Evolutionary conservation across 139 green algal species (phyloP).

Genomic region (Volvox africanus): DNA sequence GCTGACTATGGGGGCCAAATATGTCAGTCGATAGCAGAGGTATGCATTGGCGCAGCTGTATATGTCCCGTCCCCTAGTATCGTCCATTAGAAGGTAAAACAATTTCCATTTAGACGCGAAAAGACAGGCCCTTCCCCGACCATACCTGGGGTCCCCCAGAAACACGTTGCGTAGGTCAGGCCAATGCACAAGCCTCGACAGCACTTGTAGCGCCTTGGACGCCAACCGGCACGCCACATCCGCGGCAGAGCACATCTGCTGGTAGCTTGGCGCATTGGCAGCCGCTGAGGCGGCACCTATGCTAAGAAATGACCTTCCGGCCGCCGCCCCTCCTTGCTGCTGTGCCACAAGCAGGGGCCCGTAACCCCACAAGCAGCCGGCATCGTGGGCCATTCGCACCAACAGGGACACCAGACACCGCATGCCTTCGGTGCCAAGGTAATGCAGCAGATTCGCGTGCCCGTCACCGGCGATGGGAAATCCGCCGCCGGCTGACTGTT

Average conservation of each 20-base stretch:
- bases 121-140: not conserved
- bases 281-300: not conserved
- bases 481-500: no score
- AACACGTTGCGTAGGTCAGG: conserved; percentile 26
- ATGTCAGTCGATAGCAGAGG: no score
- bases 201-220: conserved; percentile 49
- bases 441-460: not conserved
- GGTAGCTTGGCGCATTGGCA: not conserved
- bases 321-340: not conserved
- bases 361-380: conserved; percentile 44
- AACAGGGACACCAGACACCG: conserved; percentile 47
- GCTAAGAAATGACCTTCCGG: not conserved
- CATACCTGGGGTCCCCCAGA: conserved; percentile 18
- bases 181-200: conserved; percentile 48
- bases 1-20: no score
- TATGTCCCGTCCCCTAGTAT: no score
- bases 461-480: not conserved
- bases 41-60: no score
- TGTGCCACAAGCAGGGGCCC: not conserved
- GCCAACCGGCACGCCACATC: conserved; percentile 43
- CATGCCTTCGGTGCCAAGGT: conserved; percentile 1
- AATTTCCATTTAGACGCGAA: not conserved
- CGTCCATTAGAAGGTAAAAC: no score
- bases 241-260: not conserved
- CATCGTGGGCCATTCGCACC: conserved; percentile 39